Conservation (phyloP, 164 flowering plant species). For the Stephania cephalantha region DNA sequence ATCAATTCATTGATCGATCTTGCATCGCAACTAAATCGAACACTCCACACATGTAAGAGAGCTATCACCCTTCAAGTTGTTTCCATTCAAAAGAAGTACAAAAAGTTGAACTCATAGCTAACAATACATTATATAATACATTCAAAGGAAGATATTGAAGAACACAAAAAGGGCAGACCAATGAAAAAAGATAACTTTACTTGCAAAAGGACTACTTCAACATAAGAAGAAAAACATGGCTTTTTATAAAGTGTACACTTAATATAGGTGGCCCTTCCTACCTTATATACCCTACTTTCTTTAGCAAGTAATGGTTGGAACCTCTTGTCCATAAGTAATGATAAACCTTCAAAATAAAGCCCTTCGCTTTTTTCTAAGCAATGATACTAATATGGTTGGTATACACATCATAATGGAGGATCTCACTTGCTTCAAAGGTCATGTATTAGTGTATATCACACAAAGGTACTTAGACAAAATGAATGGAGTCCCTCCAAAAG, state of each 20-base stretch:
- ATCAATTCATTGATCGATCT: too few species aligned
- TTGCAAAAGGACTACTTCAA: not conserved
- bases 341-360: not conserved
- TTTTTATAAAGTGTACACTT: not conserved
- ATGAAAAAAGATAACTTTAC: not conserved
- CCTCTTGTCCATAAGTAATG: not conserved
- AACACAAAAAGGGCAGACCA: not conserved
- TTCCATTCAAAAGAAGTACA: too few species aligned
- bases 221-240: not conserved
- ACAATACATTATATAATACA: too few species aligned
- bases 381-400: not conserved
- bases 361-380: not conserved
- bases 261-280: not conserved
- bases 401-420: not conserved
- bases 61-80: too few species aligned
- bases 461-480: not conserved
- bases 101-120: too few species aligned
- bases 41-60: too few species aligned
- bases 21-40: too few species aligned
- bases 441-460: constrained; percentile 2
- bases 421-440: not conserved
- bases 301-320: not conserved
- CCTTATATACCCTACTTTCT: not conserved
- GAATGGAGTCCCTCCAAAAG: too few species aligned
- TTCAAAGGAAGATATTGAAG: too few species aligned